Base-by-base conservation (phyloP, 2,329 filamentous ascomycete species). In the Neobulgaria alba region DNA sequence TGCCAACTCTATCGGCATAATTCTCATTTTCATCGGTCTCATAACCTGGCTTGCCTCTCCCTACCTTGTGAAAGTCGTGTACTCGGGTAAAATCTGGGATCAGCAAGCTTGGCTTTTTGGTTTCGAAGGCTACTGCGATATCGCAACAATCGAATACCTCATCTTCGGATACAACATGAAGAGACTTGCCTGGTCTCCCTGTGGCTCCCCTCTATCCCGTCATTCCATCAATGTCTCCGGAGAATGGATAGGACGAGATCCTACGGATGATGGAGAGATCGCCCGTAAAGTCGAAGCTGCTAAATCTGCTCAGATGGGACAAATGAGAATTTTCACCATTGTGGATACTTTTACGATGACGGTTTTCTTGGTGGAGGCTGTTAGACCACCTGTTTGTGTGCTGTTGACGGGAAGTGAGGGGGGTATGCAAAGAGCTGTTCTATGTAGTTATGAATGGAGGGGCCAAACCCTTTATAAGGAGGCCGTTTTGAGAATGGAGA, bases 361-460 rank as follows among this genome's bases (percentile, higher is more conserved):
- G 15, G 57, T 60, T 5, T 57, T 48, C 10, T 50, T 61, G 7
- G 55, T 61, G 36, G 37, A 50, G 23, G 51, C 56, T 4, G 45
- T 54, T 38, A 48, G 57, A 31, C 56, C 55, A n/a, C 57, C 57
- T 1, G 51, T 51, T 0, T 56, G 57, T 5, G 53, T 54, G 3
- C 42, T 60, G 15, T 43, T 59, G 15, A 53, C 49, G 33, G 57
- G 54, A n/a, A 49, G 51, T 5, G 56, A 60, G 38, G 55, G 56
- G 3, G 57, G 57, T 1, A 61, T 58, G 57, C 34, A 56, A 21
- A 46, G 55, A n/a, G n/a, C n/a, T n/a, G n/a, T n/a, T n/a, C n/a
- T n/a, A n/a, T n/a, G n/a, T n/a, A n/a, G n/a, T n/a, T n/a, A n/a
- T n/a, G n/a, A n/a, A n/a, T n/a, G n/a, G n/a, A n/a, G n/a, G n/a